phyloP scores from a whole-genome alignment of 2,329 filamentous ascomycete species.

The Corinectria fuckeliana region DNA sequence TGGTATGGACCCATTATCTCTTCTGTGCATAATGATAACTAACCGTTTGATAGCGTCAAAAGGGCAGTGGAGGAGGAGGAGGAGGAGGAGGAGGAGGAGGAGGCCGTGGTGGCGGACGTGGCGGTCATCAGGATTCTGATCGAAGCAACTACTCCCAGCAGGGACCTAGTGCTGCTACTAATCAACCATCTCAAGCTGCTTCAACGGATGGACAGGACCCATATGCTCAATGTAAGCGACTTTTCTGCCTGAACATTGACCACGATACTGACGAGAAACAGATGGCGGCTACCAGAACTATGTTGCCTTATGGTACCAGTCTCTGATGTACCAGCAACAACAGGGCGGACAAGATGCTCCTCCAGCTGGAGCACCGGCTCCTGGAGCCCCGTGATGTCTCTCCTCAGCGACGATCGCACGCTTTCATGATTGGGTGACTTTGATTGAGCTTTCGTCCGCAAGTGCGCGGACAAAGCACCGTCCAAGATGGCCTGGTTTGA shows the following conservation, averaged over 20 bases:
- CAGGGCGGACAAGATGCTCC: constrained; percentile 47
- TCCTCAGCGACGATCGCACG: constrained; percentile 25
- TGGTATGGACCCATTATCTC: constrained; percentile 62
- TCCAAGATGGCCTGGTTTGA: constrained; percentile 45
- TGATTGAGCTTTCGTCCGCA: constrained; percentile 40
- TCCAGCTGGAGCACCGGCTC: constrained; percentile 44
- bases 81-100: constrained; percentile 52
- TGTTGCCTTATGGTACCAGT: constrained; percentile 81
- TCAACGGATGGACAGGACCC: constrained; percentile 66
- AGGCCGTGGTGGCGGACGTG: constrained; percentile 49
- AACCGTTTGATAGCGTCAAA: constrained; percentile 54
- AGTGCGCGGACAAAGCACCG: constrained; percentile 31
- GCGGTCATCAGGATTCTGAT: constrained; percentile 61
- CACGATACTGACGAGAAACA: constrained; percentile 42
- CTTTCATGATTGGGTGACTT: constrained; percentile 44
- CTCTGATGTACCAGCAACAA: constrained; percentile 56
- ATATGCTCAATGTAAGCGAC: constrained; percentile 74
- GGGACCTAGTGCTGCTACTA: constrained; percentile 50
- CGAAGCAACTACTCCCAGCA: constrained; percentile 60
- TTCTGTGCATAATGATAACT: constrained; percentile 28
- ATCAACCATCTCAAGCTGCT: constrained; percentile 50
- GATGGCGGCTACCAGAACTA: constrained; percentile 86
- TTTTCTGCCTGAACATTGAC: neutral
- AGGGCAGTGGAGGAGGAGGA: constrained; percentile 56
- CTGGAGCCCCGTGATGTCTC: constrained; percentile 47